Conservation (phyloP, 306 rosid genomes). For the Sicyos edulis region DNA sequence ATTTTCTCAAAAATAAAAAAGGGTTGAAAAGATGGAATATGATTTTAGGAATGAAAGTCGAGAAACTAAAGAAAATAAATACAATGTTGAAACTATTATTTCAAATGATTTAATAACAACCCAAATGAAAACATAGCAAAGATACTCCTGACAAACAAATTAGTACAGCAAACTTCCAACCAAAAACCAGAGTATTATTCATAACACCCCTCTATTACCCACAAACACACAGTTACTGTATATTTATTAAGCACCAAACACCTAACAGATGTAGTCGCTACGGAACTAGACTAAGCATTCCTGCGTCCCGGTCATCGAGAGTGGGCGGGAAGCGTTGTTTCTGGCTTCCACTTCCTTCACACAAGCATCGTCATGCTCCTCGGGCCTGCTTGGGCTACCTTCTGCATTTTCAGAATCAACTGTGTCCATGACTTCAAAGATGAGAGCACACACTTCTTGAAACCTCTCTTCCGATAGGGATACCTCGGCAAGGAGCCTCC, state of each 20-base stretch:
- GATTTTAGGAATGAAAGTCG: too few relatives aligned
- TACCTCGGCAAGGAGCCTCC: slow-evolving; percentile 91
- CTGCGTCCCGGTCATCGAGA: slow-evolving; percentile 46
- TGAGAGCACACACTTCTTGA: slow-evolving; percentile 65
- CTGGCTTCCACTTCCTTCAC: slow-evolving; percentile 31
- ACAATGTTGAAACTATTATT: too few relatives aligned
- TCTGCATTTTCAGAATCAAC: slow-evolving; percentile 18
- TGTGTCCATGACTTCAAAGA: slow-evolving; percentile 56
- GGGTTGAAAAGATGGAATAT: too few relatives aligned
- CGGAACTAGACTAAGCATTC: slow-evolving; percentile 64
- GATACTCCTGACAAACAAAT: neutral
- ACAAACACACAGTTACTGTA: neutral
- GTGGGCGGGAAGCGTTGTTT: slow-evolving; percentile 29
- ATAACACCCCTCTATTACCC: neutral
- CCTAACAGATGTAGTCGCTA: slow-evolving; percentile 17
- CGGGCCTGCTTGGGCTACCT: neutral
- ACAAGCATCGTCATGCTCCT: slow-evolving; percentile 24
- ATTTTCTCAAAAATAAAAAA: too few relatives aligned
- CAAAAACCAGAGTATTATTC: neutral
- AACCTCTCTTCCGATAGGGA: slow-evolving; percentile 86
- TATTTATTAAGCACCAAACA: neutral
- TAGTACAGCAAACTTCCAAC: neutral
- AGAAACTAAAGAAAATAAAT: neutral
- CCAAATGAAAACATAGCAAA: neutral
- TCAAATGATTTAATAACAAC: neutral